phyloP scores from a whole-genome alignment of 345 rosid species.

The Moricandia moricandioides region DNA sequence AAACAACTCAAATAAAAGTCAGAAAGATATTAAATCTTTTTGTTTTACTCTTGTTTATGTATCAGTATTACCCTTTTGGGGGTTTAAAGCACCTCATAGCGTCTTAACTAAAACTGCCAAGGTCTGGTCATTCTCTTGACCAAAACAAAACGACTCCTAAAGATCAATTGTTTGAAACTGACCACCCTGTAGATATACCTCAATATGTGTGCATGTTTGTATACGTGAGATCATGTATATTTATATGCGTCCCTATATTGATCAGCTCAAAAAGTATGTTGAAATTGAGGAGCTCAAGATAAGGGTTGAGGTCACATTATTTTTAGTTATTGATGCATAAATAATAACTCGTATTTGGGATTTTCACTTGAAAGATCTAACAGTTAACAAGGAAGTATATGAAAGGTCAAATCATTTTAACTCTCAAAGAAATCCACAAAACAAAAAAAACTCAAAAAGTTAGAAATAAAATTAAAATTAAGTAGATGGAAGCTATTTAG shows the following conservation, averaged over 20 bases:
- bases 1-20: slow-evolving; percentile 23
- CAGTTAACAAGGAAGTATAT: slow-evolving; percentile 34
- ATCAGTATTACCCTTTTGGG: slow-evolving; percentile 37
- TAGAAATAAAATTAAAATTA: not conserved
- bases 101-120: slow-evolving; percentile 47
- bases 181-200: slow-evolving; percentile 26
- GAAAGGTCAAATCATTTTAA: slow-evolving; percentile 38
- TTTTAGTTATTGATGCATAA: slow-evolving; percentile 28
- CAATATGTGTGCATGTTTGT: slow-evolving; percentile 15
- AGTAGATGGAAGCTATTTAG: not conserved
- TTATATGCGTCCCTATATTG: not conserved
- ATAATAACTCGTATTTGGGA: slow-evolving; percentile 23
- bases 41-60: slow-evolving; percentile 28
- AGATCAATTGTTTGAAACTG: slow-evolving; percentile 27
- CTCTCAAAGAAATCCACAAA: slow-evolving; percentile 24
- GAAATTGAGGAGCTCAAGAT: slow-evolving; percentile 26
- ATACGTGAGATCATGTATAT: slow-evolving; percentile 11
- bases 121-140: slow-evolving; percentile 56
- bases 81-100: slow-evolving; percentile 39
- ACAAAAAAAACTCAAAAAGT: not conserved
- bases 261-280: slow-evolving; percentile 12
- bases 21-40: slow-evolving; percentile 29
- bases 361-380: slow-evolving; percentile 27
- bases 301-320: slow-evolving; percentile 37
- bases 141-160: slow-evolving; percentile 32